These are phyloP conservation scores for Coemansia sp. DNA, from an alignment of 192 early-diverging fungal species.

Conservation along the genomic window DNA sequence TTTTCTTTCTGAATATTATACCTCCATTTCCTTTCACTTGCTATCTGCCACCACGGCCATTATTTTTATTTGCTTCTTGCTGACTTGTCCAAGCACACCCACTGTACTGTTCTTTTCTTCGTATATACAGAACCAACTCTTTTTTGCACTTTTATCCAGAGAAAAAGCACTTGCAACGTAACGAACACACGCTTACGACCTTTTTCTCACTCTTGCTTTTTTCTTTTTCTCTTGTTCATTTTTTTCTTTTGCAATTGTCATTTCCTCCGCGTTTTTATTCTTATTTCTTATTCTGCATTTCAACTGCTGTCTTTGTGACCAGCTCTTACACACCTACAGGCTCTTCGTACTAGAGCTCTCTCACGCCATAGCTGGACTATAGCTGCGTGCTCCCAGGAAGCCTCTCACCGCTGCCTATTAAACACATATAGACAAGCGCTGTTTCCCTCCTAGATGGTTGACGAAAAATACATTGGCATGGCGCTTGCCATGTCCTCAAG, in stretches of 20 bases:
- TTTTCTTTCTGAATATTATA: no score
- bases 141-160: no score
- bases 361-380: slow-evolving; percentile 7
- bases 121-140: neutral
- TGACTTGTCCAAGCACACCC: neutral
- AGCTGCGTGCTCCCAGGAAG: neutral
- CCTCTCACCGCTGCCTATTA: no score
- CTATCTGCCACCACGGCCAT: no score
- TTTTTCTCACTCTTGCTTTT: slow-evolving; percentile 16
- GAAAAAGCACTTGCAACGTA: no score
- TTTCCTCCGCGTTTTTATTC: slow-evolving; percentile 5
- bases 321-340: slow-evolving; percentile 1
- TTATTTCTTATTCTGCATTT: slow-evolving; percentile 15
- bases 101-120: neutral
- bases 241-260: slow-evolving; percentile 9
- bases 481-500: slow-evolving; percentile 85
- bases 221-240: slow-evolving; percentile 7
- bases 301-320: neutral
- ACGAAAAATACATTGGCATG: slow-evolving; percentile 85
- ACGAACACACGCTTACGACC: no score
- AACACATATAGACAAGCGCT: no score
- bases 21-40: no score
- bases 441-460: slow-evolving; percentile 38
- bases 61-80: no score
- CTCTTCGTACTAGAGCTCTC: neutral